A percentile compares a stretch with the other conserved stretches of the same genome.
Evolutionary conservation across 352 stramenopile genomes (phyloP).

Genomic region (Aphanomyces cochlioides): DNA sequence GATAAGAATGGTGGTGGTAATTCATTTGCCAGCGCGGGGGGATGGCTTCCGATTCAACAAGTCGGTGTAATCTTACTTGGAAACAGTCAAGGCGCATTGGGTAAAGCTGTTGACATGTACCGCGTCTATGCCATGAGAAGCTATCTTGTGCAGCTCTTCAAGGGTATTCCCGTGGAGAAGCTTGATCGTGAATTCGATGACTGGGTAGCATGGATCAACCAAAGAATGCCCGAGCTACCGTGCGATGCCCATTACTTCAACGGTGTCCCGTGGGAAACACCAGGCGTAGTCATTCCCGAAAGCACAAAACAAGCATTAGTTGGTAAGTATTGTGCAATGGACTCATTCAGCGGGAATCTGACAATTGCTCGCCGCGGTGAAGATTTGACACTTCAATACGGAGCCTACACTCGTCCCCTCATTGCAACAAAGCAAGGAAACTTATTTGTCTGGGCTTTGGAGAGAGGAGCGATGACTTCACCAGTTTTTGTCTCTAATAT

Average conservation of each 20-base stretch:
- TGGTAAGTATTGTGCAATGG: neutral
- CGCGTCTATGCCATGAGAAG: too few species aligned
- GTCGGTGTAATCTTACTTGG: constrained; percentile 57
- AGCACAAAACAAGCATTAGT: neutral
- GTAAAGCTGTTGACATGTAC: too few species aligned
- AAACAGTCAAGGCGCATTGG: constrained; percentile 32
- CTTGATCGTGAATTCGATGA: too few species aligned
- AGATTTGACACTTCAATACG: neutral
- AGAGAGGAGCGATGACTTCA: neutral
- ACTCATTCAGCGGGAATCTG: neutral
- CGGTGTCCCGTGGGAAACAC: neutral
- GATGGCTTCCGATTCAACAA: constrained; percentile 44
- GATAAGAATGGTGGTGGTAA: constrained; percentile 62
- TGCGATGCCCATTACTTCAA: neutral
- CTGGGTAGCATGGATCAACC: too few species aligned
- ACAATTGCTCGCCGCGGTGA: neutral
- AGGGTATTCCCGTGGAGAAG: neutral
- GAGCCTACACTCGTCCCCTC: neutral
- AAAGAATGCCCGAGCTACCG: too few species aligned
- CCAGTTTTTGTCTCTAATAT: neutral
- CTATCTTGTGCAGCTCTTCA: too few species aligned
- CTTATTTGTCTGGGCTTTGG: neutral
- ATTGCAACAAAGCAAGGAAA: neutral
- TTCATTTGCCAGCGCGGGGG: constrained; percentile 53
- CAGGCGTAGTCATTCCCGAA: neutral